A percentile compares a stretch with the other conserved stretches of the same genome.
These are phyloP conservation scores for Telfairia occidentalis DNA, from an alignment of 331 rosid species.

Conservation along the genomic window DNA sequence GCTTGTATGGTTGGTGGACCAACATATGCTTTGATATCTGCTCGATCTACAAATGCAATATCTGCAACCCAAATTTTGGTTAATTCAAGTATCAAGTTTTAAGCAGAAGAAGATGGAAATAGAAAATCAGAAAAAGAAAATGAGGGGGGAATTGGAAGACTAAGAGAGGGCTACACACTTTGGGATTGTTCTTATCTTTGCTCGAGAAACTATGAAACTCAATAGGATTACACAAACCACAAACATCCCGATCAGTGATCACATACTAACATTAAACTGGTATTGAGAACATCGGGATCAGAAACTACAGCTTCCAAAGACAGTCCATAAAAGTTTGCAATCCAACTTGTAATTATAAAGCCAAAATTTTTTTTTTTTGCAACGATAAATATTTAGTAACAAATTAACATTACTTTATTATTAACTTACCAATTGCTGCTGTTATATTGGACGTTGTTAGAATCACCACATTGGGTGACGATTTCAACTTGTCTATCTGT, in stretches of 20 bases:
- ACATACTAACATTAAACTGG: background rate
- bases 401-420: conserved; percentile 9
- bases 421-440: conserved; percentile 84
- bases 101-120: background rate
- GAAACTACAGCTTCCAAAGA: background rate
- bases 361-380: background rate
- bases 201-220: background rate
- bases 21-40: conserved; percentile 92
- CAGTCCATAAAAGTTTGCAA: background rate
- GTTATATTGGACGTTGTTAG: conserved; percentile 94
- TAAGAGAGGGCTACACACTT: background rate
- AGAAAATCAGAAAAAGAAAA: background rate
- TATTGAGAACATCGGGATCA: background rate
- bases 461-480: conserved; percentile 85
- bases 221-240: background rate
- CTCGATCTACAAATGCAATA: conserved; percentile 93
- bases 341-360: background rate
- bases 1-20: conserved; percentile 98
- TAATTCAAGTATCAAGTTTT: conserved; percentile 4
- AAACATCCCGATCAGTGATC: background rate
- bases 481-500: conserved; percentile 91
- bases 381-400: conserved; percentile 11
- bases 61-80: conserved; percentile 43
- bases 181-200: background rate
- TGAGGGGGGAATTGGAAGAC: background rate